A percentile compares a stretch with the other conserved stretches of the same genome.
Evolutionary conservation across 2,329 filamentous ascomycete species (phyloP).

Genomic region (Didymella segeticola): DNA sequence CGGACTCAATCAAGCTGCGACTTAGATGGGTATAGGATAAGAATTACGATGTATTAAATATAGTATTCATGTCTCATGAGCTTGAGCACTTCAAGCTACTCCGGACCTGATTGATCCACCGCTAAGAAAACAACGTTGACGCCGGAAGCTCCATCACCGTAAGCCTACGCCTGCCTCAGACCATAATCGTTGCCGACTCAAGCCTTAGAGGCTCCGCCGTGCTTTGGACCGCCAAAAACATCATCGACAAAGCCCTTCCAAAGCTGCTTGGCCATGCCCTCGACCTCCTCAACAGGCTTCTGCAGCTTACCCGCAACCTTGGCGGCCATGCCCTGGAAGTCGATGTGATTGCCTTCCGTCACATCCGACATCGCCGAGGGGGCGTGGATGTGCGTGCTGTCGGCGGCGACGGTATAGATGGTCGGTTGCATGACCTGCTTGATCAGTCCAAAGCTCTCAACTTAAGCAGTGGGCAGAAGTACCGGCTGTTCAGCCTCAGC

Average conservation of each 20-base stretch:
- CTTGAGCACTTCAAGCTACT: conserved; percentile 46
- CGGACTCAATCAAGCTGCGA: too few relatives aligned
- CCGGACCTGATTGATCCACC: conserved; percentile 19
- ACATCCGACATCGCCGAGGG: conserved; percentile 65
- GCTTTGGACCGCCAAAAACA: conserved; percentile 53
- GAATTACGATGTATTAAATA: conserved; percentile 17
- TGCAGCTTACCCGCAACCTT: conserved; percentile 47
- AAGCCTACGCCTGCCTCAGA: not conserved
- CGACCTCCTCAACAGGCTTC: conserved; percentile 51
- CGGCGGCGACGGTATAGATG: conserved; percentile 61
- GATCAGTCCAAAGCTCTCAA: conserved; percentile 21
- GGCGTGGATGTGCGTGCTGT: conserved; percentile 55
- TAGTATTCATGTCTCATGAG: conserved; percentile 41
- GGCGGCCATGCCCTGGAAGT: conserved; percentile 64
- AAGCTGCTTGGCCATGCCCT: conserved; percentile 52
- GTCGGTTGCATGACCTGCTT: conserved; percentile 60
- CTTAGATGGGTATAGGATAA: too few relatives aligned
- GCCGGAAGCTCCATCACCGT: not conserved
- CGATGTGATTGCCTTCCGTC: conserved; percentile 62
- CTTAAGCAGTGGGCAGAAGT: conserved; percentile 21
- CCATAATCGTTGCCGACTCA: conserved; percentile 11
- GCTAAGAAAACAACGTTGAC: conserved; percentile 7
- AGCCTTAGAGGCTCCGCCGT: conserved; percentile 28
- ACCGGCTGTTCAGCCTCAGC: conserved; percentile 36
- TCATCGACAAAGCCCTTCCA: conserved; percentile 60